phyloP scores from a whole-genome alignment of 2,329 filamentous ascomycete species.

The Penicillium sp. region DNA sequence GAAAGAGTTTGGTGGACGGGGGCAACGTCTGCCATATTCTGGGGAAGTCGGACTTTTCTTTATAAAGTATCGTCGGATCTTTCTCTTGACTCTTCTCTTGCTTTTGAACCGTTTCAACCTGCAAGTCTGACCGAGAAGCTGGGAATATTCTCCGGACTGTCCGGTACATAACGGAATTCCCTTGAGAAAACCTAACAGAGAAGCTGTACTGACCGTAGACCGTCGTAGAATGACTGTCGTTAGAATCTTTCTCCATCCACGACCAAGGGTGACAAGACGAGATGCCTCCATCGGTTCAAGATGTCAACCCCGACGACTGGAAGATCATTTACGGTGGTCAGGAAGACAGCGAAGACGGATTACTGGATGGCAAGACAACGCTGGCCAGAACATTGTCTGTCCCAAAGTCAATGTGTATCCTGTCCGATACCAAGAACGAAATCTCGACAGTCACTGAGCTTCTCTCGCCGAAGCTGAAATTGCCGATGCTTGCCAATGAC shows the following conservation, averaged over 20 bases:
- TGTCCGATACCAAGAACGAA: slow-evolving; percentile 17
- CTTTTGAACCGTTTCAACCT: too few species aligned
- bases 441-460: slow-evolving; percentile 12
- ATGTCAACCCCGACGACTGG: slow-evolving; percentile 11
- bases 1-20: slow-evolving; percentile 6
- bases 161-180: too few species aligned
- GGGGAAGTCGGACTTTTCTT: slow-evolving; percentile 5
- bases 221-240: too few species aligned
- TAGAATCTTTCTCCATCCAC: too few species aligned
- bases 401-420: slow-evolving; percentile 20
- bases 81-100: not conserved
- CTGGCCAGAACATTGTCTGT: slow-evolving; percentile 11
- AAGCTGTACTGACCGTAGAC: too few species aligned
- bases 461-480: slow-evolving; percentile 15
- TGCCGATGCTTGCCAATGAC: slow-evolving; percentile 27
- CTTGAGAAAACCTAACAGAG: too few species aligned
- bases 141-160: too few species aligned
- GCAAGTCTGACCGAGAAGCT: too few species aligned
- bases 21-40: slow-evolving; percentile 8
- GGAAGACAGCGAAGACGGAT: slow-evolving; percentile 2
- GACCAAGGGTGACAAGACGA: not conserved
- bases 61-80: not conserved
- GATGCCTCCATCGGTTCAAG: slow-evolving; percentile 8
- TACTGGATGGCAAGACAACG: slow-evolving; percentile 5
- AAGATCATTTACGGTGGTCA: slow-evolving; percentile 10